Base-by-base conservation (phyloP, 441 rosid genomes). In the Breynia disticha region DNA sequence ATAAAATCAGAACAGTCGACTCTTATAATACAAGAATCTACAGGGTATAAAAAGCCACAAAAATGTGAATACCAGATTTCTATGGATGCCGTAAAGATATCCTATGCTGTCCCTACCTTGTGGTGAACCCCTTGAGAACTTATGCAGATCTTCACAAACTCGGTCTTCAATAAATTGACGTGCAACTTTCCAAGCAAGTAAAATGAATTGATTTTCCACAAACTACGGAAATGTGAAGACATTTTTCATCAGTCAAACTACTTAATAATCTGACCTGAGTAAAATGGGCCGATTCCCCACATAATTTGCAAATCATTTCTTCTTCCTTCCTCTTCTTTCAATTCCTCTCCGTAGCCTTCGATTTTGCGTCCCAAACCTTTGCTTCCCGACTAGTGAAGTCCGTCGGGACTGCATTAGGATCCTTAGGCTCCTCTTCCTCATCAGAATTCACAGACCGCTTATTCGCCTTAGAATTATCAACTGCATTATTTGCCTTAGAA, bases 261-360 rank as follows among this genome's bases (percentile, higher is more conserved):
- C 18, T 45, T 16, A 1, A 37, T 50, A 17, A 38, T 24, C 52
- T 21, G 50, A 81, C 98, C 97, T 93, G 98, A 67, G 98, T 93
- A 65, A 93, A 93, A 57, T 93, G 98, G 66, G 95, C 97, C 12
- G 97, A 83, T 68, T 88, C 90, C 18, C 97, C 98, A 56, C 98
- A 93, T 28, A 93, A 78, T 69, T 86, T 93, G 71, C 98, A 93
- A 44, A 93, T 86, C 90, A 88, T 79, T 75, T 93, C 98, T 64
- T 93, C 98, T 75, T 93, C 97, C 75, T 93, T 93, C 64, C 90
- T 79, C 76, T 93, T 93, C 74, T 93, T 93, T 97, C 98, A 93
- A 55, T 81, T 93, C 71, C 98, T 78, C 79, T 93, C 98, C 15
- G 95, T 93, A 49, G 98, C 98, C 71, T 86, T 93, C 2, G 98